Conservation (phyloP, 2,329 filamentous ascomycete species). For the Botrytis pseudocinerea region DNA sequence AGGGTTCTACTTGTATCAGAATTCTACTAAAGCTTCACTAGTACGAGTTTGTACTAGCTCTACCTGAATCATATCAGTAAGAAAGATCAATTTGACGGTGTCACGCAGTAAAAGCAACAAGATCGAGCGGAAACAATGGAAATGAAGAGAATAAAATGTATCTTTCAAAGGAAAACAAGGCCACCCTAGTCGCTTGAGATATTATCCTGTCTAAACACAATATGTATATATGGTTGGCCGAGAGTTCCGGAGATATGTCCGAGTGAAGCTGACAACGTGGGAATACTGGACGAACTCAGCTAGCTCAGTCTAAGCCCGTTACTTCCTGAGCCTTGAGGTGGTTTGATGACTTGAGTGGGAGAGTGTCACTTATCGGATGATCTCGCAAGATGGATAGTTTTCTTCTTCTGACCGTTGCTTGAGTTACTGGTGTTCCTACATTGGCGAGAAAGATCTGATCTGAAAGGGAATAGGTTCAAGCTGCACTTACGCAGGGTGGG, state of each 20-base stretch:
- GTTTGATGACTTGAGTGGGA: background rate
- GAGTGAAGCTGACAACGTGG: background rate
- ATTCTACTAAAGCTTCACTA: background rate
- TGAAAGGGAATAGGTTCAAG: background rate
- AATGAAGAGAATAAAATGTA: background rate
- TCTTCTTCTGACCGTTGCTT: background rate
- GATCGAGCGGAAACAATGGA: background rate
- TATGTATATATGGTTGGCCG: background rate
- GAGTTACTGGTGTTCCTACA: background rate
- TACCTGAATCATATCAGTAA: background rate
- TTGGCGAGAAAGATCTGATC: background rate
- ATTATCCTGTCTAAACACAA: background rate
- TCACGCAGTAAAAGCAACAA: background rate
- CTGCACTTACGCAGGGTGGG: background rate
- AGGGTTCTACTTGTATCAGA: background rate
- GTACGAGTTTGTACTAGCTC: background rate
- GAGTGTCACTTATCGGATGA: background rate
- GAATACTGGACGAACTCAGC: background rate
- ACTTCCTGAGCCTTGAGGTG: background rate
- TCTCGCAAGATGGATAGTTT: background rate
- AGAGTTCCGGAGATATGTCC: background rate
- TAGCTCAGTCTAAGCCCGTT: background rate
- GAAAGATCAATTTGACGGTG: background rate
- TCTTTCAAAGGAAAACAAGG: background rate
- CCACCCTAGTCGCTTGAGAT: background rate